Evolutionary conservation across 2,329 filamentous ascomycete genomes (phyloP).

Genomic region (Huntiella decipiens): DNA sequence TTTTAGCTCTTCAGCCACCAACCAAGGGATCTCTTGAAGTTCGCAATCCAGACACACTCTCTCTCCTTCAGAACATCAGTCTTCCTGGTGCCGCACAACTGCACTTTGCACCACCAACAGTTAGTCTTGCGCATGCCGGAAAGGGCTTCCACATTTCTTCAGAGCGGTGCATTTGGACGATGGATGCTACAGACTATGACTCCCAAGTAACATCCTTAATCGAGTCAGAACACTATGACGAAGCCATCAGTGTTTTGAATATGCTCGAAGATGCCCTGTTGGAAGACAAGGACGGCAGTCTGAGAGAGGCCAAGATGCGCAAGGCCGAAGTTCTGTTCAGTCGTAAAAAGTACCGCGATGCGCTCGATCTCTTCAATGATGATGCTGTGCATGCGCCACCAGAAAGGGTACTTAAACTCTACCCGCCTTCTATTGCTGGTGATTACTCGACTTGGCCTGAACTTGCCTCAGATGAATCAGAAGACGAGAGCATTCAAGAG

Average conservation of each 20-base stretch:
- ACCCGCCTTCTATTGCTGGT: conserved; percentile 68
- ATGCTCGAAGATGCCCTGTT: conserved; percentile 89
- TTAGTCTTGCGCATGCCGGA: conserved; percentile 84
- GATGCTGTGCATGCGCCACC: conserved; percentile 78
- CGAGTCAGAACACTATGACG: conserved; percentile 56
- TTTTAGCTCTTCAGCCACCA: conserved; percentile 67
- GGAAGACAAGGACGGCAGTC: conserved; percentile 57
- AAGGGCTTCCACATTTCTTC: conserved; percentile 92
- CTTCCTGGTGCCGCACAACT: conserved; percentile 68
- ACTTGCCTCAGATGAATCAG: conserved; percentile 27
- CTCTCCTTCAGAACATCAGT: conserved; percentile 67
- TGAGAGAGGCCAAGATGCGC: conserved; percentile 74
- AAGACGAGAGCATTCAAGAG: conserved; percentile 14
- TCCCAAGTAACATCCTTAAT: conserved; percentile 72
- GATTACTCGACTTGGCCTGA: conserved; percentile 43
- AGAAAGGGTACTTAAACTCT: conserved; percentile 69
- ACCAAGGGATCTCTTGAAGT: conserved; percentile 76
- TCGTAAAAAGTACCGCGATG: conserved; percentile 62
- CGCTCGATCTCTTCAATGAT: conserved; percentile 70
- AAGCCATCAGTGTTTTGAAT: conserved; percentile 71
- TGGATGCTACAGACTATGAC: conserved; percentile 84
- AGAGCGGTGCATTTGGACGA: conserved; percentile 84
- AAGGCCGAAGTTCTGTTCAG: conserved; percentile 78
- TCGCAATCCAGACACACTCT: conserved; percentile 78
- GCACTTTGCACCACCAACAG: conserved; percentile 80